A percentile compares a stretch with the other conserved stretches of the same genome.
These are phyloP conservation scores for Hemisphaericaspora subhashii DNA, from an alignment of 1,139 yeast genomes.

Conservation along the genomic window DNA sequence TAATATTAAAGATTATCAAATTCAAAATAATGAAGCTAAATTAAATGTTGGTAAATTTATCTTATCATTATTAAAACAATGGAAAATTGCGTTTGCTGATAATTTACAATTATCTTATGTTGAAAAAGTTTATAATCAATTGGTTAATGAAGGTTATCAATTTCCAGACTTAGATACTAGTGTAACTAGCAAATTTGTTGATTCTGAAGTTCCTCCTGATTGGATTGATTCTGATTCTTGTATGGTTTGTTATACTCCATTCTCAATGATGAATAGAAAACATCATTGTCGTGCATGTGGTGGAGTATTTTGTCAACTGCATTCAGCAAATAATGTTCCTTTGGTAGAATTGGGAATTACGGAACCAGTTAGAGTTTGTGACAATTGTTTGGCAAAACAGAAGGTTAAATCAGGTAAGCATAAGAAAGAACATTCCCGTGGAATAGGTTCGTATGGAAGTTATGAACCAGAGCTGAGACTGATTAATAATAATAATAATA, in stretches of 20 bases:
- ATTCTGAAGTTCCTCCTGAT: conserved; percentile 93
- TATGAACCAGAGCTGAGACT: neutral
- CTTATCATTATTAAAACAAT: conserved; percentile 66
- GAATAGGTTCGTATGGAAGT: too few species aligned
- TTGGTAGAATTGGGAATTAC: conserved; percentile 84
- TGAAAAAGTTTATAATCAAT: conserved; percentile 56
- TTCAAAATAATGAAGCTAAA: conserved; percentile 43
- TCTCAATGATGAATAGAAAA: conserved; percentile 81
- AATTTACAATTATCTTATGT: conserved; percentile 70
- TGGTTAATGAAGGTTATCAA: conserved; percentile 61
- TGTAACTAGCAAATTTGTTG: conserved; percentile 59
- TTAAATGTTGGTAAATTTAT: conserved; percentile 59
- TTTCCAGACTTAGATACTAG: conserved; percentile 58
- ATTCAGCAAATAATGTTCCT: conserved; percentile 69
- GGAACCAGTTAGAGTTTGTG: conserved; percentile 92
- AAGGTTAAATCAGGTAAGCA: conserved; percentile 15
- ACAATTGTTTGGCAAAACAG: conserved; percentile 71
- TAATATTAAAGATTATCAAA: conserved; percentile 30
- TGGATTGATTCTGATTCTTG: conserved; percentile 97
- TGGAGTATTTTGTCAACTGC: conserved; percentile 85
- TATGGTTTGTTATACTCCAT: conserved; percentile 85
- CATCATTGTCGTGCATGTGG: conserved; percentile 99
- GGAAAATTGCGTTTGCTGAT: conserved; percentile 74
- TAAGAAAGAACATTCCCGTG: conserved; percentile 5
- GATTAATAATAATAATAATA: conserved; percentile 3